phyloP scores from a whole-genome alignment of 148 eudicot genomes.

The Rhododendron molle region DNA sequence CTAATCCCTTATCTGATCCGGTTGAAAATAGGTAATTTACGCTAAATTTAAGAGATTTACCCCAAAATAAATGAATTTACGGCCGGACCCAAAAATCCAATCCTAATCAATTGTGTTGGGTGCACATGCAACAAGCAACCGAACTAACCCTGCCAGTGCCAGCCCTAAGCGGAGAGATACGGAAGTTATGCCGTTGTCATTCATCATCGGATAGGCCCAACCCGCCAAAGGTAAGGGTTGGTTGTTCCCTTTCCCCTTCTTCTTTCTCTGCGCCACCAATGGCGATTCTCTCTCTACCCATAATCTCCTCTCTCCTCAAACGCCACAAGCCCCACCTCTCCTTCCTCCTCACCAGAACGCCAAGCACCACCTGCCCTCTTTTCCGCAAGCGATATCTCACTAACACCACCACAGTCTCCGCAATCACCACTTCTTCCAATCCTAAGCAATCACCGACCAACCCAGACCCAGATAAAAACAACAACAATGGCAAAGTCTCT shows the following conservation, averaged over 20 bases:
- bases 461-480: constrained; percentile 19
- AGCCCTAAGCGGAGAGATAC: too few species aligned
- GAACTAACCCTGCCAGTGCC: too few species aligned
- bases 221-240: not conserved
- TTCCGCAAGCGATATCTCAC: constrained; percentile 31
- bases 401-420: constrained; percentile 7
- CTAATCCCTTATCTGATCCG: too few species aligned
- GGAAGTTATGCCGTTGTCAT: too few species aligned
- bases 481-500: constrained; percentile 17
- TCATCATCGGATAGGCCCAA: not conserved
- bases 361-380: constrained; percentile 1
- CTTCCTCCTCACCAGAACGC: constrained; percentile 29
- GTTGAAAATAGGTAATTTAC: too few species aligned
- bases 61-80: too few species aligned
- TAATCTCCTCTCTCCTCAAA: constrained; percentile 63
- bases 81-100: too few species aligned
- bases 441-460: constrained; percentile 15
- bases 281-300: constrained; percentile 70
- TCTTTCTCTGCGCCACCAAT: constrained; percentile 19
- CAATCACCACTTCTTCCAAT: constrained; percentile 19
- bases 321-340: constrained; percentile 53
- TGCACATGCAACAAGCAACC: too few species aligned
- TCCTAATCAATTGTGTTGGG: too few species aligned
- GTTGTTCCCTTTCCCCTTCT: not conserved
- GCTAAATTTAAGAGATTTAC: too few species aligned